Conservation (phyloP, 2,329 filamentous ascomycete species). For the Talaromyces sp. region DNA sequence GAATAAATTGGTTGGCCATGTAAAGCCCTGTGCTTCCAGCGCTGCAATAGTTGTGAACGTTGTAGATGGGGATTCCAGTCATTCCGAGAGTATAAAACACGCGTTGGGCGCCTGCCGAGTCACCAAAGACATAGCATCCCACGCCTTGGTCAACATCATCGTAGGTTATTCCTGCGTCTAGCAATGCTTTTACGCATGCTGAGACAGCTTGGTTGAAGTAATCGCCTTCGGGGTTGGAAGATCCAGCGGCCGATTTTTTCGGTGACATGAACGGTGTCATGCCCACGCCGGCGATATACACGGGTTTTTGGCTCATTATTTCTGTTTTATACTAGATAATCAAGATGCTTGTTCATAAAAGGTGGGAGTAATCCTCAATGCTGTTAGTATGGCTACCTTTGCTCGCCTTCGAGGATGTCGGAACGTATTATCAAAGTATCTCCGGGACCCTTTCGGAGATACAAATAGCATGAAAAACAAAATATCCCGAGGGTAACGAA, state of each 20-base stretch:
- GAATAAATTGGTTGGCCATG: constrained; percentile 75
- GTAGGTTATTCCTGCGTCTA: constrained; percentile 76
- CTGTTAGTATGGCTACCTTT: no score
- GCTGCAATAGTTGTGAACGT: constrained; percentile 98
- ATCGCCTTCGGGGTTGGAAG: constrained; percentile 60
- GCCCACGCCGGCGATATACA: constrained; percentile 92
- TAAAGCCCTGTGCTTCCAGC: constrained; percentile 88
- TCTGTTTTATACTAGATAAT: no score
- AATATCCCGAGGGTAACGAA: no score
- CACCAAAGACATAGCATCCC: constrained; percentile 97
- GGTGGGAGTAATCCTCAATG: no score
- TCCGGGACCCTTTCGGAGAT: no score
- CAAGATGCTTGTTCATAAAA: no score
- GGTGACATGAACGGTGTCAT: constrained; percentile 99
- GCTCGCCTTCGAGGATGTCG: no score
- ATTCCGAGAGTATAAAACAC: constrained; percentile 99
- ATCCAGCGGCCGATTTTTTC: constrained; percentile 47
- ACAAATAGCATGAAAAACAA: no score
- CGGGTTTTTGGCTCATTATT: constrained; percentile 28
- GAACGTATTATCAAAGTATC: no score
- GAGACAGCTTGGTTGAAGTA: constrained; percentile 93
- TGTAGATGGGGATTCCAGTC: constrained; percentile 93
- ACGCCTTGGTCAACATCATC: constrained; percentile 93
- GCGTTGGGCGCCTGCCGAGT: constrained; percentile 88
- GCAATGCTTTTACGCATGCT: constrained; percentile 80